Evolutionary conservation across 805 yeast species (phyloP).

Genomic region (Candida nanaspora): DNA sequence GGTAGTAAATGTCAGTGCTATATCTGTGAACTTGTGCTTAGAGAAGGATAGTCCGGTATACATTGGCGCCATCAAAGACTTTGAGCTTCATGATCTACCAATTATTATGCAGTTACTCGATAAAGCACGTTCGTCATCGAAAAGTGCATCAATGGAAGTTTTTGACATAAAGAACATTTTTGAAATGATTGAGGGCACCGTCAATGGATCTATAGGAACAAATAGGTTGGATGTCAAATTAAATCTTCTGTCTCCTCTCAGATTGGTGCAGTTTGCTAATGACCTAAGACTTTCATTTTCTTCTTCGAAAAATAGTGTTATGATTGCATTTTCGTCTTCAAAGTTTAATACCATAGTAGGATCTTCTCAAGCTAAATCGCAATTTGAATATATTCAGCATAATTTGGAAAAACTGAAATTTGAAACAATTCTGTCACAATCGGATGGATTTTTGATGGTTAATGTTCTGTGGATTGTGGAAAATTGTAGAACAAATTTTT

Average conservation of each 20-base stretch:
- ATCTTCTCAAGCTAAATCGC: neutral
- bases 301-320: slow-evolving; percentile 22
- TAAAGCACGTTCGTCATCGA: neutral
- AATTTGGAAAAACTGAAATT: slow-evolving; percentile 2
- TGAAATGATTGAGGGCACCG: neutral
- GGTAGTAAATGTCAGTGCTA: slow-evolving; percentile 9
- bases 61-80: slow-evolving; percentile 11
- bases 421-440: neutral
- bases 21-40: slow-evolving; percentile 8
- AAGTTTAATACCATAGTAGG: neutral
- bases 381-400: slow-evolving; percentile 3
- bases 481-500: slow-evolving; percentile 2
- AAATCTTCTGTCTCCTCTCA: slow-evolving; percentile 10
- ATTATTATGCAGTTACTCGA: slow-evolving; percentile 8
- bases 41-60: slow-evolving; percentile 17
- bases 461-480: slow-evolving; percentile 3
- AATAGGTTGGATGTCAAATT: slow-evolving; percentile 6
- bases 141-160: too few species aligned
- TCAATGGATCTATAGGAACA: slow-evolving; percentile 5
- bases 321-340: too few species aligned
- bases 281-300: slow-evolving; percentile 18
- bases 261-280: slow-evolving; percentile 25
- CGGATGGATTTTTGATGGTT: slow-evolving; percentile 1
- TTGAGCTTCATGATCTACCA: slow-evolving; percentile 17
- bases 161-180: too few species aligned